Evolutionary conservation across 192 early-diverging fungal genomes (phyloP), one percentile per base, ranked within the genome.

Genomic region (Diversispora epigaea): DNA sequence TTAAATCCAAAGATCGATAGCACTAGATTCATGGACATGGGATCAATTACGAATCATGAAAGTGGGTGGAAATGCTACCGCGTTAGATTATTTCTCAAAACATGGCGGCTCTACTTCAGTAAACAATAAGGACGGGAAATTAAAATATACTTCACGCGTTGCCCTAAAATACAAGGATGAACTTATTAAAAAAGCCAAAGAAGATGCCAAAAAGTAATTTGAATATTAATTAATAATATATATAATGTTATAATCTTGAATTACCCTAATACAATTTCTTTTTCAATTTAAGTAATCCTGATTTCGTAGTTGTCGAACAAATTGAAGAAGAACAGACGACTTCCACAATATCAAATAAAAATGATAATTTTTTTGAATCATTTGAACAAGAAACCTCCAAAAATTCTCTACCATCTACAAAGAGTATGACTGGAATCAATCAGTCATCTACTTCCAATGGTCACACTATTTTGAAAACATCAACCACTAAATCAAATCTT

Each of bases 31-130:
- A 44, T 99, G 96, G 97, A 86, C 91, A 22, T 87, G 94, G 83
- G 92, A 94, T 77, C 97, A 99, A 84, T 84, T 99, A 47, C 89
- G 96, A 52, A 82, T 86, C 9, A 92, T 93, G 91, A 94, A 95
- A 79, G 86, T 92, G 4, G 93, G 95, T 56, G 97, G 97, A 6
- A 99, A 99, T 79, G 84, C 81, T 17, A 88, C 89, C 49, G 89
- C 92, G 8, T 79, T 84, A 3, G 94, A 95, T 75, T 96, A 91
- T 73, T 95, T 97, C 84, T 83, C 88, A 66, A 92, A 92, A 76
- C 88, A 93, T 73, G 87, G 86, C 19, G 79, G 85, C 8, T 77
- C 83, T 6, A 71, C 67, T 25, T 58, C 64, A 2, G 65, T 81
- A 17, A 63, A 83, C 9, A 82, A 74, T 19, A 91, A 87, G 68